Conservation (phyloP, 352 stramenopile genomes). For the Chrysophaeum taylorii region DNA sequence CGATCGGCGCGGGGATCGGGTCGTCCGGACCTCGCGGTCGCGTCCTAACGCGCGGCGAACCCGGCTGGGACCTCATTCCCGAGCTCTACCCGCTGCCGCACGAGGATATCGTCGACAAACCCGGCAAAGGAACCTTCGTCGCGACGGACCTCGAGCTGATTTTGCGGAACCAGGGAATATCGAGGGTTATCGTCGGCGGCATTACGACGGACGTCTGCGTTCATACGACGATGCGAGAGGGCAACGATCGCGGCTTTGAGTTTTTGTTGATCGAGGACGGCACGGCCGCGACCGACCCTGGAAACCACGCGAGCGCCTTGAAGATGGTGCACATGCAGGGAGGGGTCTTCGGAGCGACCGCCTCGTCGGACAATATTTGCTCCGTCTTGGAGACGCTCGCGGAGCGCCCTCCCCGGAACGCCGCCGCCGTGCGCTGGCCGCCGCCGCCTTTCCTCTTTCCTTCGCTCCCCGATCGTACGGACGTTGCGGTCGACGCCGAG, state of each 20-base stretch:
- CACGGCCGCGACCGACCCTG: slow-evolving; percentile 21
- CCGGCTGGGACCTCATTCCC: slow-evolving; percentile 43
- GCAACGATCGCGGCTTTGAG: slow-evolving; percentile 44
- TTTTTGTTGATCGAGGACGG: slow-evolving; percentile 41
- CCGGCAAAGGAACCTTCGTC: slow-evolving; percentile 46
- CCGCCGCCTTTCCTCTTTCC: too few species aligned
- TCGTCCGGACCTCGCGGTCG: slow-evolving; percentile 29
- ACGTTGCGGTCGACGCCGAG: too few species aligned
- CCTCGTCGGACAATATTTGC: slow-evolving; percentile 2
- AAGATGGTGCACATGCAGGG: slow-evolving; percentile 24
- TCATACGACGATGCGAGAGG: slow-evolving; percentile 52
- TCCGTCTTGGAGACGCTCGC: background rate
- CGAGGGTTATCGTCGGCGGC: slow-evolving; percentile 41
- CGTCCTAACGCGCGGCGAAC: slow-evolving; percentile 41
- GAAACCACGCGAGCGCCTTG: slow-evolving; percentile 19
- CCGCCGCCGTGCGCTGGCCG: background rate
- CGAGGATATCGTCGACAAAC: slow-evolving; percentile 44
- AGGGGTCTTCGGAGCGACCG: slow-evolving; percentile 19
- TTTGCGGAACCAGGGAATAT: slow-evolving; percentile 32
- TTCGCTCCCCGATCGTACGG: too few species aligned
- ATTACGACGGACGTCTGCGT: slow-evolving; percentile 56
- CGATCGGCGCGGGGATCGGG: slow-evolving; percentile 40
- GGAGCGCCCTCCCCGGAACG: background rate
- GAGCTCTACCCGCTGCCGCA: slow-evolving; percentile 33
- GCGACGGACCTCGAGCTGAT: slow-evolving; percentile 45